These are phyloP conservation scores for Corymbia maculata DNA, from an alignment of 345 rosid genomes.

Conservation along the genomic window DNA sequence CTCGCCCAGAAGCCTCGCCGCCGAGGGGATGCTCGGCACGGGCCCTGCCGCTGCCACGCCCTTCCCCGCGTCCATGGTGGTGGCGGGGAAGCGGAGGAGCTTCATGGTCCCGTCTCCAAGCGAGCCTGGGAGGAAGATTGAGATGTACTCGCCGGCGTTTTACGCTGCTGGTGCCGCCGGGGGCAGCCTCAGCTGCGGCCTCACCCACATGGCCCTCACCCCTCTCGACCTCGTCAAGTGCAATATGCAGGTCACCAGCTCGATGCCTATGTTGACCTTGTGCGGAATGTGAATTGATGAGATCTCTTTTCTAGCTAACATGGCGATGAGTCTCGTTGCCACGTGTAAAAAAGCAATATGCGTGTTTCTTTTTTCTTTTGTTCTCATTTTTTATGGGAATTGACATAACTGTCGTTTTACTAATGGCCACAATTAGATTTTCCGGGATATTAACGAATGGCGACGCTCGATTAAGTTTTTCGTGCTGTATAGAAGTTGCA, in stretches of 20 bases:
- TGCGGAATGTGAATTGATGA: neutral
- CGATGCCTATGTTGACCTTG: neutral
- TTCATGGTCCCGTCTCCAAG: slow-evolving; percentile 48
- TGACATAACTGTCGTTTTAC: neutral
- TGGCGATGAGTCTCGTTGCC: neutral
- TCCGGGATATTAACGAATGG: neutral
- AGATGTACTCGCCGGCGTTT: slow-evolving; percentile 82
- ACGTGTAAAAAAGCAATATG: neutral
- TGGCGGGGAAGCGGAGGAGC: neutral
- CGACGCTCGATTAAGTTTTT: neutral
- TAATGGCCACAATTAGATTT: neutral
- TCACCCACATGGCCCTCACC: slow-evolving; percentile 90
- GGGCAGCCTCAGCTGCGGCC: slow-evolving; percentile 91
- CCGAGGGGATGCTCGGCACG: slow-evolving; percentile 12
- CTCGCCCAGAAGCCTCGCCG: slow-evolving; percentile 19
- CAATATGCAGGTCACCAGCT: slow-evolving; percentile 77
- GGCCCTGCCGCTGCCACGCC: neutral
- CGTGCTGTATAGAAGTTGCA: neutral
- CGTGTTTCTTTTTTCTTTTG: neutral
- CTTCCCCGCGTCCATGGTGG: neutral
- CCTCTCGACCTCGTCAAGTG: slow-evolving; percentile 99
- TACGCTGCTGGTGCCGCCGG: slow-evolving; percentile 89
- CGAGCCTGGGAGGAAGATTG: slow-evolving; percentile 66
- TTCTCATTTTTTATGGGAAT: neutral
- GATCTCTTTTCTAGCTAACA: neutral